Evolutionary conservation across 768 basidiomycete genomes (phyloP).

Genomic region (Russula compacta): DNA sequence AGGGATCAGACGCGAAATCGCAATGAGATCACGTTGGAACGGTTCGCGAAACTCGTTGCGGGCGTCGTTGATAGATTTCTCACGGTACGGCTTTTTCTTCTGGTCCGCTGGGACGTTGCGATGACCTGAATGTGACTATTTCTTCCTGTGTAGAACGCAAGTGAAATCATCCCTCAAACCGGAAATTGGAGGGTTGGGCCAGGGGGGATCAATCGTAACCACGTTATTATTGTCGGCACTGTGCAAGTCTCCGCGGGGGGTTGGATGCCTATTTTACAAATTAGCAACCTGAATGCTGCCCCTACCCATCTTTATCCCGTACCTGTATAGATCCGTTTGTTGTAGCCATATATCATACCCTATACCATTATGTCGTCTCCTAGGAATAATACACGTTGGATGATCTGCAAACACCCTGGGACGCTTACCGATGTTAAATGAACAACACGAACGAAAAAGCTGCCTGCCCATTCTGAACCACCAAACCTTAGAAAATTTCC

Average conservation of each 20-base stretch:
- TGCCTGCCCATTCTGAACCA: background rate
- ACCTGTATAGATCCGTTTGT: background rate
- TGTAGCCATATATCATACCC: background rate
- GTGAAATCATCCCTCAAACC: background rate
- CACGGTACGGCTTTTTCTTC: background rate
- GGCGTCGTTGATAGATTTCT: constrained; percentile 17
- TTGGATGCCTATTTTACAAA: constrained; percentile 18
- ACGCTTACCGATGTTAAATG: background rate
- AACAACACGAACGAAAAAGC: background rate
- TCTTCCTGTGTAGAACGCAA: background rate
- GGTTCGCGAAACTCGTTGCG: constrained; percentile 13
- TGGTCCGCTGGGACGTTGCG: background rate
- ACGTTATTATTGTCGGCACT: constrained; percentile 7
- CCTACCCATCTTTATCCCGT: background rate
- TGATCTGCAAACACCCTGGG: background rate
- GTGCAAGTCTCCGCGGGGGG: constrained; percentile 17
- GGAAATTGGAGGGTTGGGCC: background rate
- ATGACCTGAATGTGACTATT: background rate
- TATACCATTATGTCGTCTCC: background rate
- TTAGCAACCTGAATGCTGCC: background rate
- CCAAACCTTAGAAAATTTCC: background rate
- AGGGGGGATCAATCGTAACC: background rate
- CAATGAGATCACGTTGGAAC: constrained; percentile 16
- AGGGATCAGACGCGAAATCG: constrained; percentile 15
- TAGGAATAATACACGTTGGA: background rate